Evolutionary conservation across 805 yeast species (phyloP).

Genomic region (Pichia kluyveri): DNA sequence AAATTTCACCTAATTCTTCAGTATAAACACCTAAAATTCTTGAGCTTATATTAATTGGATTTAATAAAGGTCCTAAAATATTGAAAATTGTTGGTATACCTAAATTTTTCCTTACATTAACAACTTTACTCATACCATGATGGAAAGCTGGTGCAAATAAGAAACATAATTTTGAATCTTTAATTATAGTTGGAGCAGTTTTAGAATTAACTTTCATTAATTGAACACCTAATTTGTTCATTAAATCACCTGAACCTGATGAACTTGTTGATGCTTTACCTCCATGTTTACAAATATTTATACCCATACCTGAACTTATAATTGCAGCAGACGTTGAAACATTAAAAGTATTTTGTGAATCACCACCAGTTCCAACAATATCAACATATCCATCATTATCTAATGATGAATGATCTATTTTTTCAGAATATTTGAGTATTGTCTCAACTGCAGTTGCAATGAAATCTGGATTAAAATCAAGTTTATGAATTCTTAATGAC

Average conservation of each 20-base stretch:
- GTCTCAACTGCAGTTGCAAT: slow-evolving; percentile 83
- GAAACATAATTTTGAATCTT: slow-evolving; percentile 48
- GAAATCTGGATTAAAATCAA: slow-evolving; percentile 74
- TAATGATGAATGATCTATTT: slow-evolving; percentile 37
- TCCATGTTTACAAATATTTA: slow-evolving; percentile 88
- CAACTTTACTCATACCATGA: slow-evolving; percentile 81
- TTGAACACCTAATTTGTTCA: slow-evolving; percentile 76
- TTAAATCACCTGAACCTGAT: slow-evolving; percentile 90
- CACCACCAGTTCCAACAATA: slow-evolving; percentile 99
- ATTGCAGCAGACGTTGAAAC: slow-evolving; percentile 94
- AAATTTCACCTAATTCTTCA: slow-evolving; percentile 68
- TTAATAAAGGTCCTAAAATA: slow-evolving; percentile 85
- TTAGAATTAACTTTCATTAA: slow-evolving; percentile 54
- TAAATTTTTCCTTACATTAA: slow-evolving; percentile 61
- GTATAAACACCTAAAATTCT: slow-evolving; percentile 87
- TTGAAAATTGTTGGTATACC: slow-evolving; percentile 94
- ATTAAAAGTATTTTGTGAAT: slow-evolving; percentile 94
- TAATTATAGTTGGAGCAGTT: slow-evolving; percentile 52
- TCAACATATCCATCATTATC: slow-evolving; percentile 56
- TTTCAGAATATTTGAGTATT: slow-evolving; percentile 54
- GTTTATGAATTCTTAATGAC: slow-evolving; percentile 58
- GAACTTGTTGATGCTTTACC: slow-evolving; percentile 93
- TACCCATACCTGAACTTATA: slow-evolving; percentile 81
- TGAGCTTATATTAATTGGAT: slow-evolving; percentile 76
- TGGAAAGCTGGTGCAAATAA: slow-evolving; percentile 93